Conservation (phyloP, 441 rosid genomes). For the Euphorbia celastroides region DNA sequence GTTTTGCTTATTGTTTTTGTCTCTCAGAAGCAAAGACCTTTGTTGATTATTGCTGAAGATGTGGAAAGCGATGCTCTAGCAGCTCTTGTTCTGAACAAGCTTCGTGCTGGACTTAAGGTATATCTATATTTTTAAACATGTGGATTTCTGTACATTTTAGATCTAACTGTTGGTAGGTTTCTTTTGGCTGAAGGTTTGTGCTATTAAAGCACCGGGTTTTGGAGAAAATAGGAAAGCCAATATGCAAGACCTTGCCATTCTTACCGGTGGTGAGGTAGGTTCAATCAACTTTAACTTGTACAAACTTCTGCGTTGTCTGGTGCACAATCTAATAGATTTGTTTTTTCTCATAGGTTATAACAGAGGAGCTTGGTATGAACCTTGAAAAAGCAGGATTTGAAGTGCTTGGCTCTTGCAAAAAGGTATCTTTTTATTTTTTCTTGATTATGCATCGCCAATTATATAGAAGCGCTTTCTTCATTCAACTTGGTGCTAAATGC, state of each 20-base stretch:
- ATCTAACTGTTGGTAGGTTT: background rate
- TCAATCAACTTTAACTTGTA: background rate
- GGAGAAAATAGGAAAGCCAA: constrained; percentile 84
- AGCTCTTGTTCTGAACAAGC: constrained; percentile 74
- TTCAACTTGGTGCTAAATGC: background rate
- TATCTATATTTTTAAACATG: background rate
- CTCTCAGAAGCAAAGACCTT: constrained; percentile 66
- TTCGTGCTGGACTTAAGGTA: constrained; percentile 91
- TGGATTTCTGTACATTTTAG: background rate
- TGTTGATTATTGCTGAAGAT: constrained; percentile 76
- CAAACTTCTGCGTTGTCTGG: background rate
- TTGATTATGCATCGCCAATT: background rate
- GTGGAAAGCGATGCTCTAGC: constrained; percentile 87
- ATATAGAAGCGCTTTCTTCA: background rate
- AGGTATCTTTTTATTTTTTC: constrained; percentile 32
- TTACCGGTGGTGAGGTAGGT: constrained; percentile 77
- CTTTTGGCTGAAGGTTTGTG: constrained; percentile 30
- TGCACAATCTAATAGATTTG: background rate
- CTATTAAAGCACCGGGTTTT: constrained; percentile 87
- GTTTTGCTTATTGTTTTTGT: background rate
- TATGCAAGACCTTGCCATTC: constrained; percentile 71
- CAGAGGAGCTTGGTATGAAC: constrained; percentile 83
- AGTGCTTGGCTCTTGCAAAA: constrained; percentile 83
- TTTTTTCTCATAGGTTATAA: constrained; percentile 47
- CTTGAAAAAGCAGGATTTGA: constrained; percentile 73